phyloP scores from a whole-genome alignment of 345 rosid species.

The Noccaea bulbosa region DNA sequence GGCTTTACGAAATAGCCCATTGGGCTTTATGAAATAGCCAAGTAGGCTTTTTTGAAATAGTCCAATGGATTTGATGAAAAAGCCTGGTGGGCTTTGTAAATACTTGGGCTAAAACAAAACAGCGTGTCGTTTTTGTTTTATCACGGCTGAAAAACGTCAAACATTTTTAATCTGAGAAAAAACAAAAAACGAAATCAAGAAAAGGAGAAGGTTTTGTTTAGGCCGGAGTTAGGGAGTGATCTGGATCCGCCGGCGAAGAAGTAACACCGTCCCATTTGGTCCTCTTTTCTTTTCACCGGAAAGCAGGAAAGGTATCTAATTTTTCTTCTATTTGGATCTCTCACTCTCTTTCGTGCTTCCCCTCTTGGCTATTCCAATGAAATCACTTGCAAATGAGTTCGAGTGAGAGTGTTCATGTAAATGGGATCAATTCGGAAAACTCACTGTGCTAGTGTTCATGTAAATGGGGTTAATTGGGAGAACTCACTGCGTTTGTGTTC shows the following conservation, averaged over 20 bases:
- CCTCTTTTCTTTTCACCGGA: slow-evolving; percentile 6
- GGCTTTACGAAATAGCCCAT: no score
- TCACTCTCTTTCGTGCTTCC: slow-evolving; percentile 9
- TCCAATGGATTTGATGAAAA: no score
- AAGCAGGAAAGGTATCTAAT: neutral
- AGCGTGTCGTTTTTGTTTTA: slow-evolving; percentile 17
- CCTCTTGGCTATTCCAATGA: neutral
- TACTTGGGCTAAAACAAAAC: neutral
- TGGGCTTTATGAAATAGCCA: slow-evolving; percentile 21
- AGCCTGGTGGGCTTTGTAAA: slow-evolving; percentile 8
- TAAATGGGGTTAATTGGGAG: neutral
- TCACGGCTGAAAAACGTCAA: slow-evolving; percentile 21
- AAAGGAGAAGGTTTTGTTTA: neutral
- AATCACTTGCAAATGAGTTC: neutral
- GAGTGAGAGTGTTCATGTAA: neutral
- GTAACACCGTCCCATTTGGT: neutral
- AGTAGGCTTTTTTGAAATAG: neutral
- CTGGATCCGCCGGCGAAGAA: slow-evolving; percentile 36
- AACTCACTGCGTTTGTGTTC: neutral
- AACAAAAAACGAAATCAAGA: neutral
- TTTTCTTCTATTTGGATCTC: neutral
- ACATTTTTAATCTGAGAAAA: slow-evolving; percentile 7
- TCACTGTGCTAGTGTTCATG: neutral
- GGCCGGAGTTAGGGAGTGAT: slow-evolving; percentile 15
- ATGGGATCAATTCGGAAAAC: neutral